Evolutionary conservation across 2,329 filamentous ascomycete species (phyloP).

Genomic region (Fusarium redolens): DNA sequence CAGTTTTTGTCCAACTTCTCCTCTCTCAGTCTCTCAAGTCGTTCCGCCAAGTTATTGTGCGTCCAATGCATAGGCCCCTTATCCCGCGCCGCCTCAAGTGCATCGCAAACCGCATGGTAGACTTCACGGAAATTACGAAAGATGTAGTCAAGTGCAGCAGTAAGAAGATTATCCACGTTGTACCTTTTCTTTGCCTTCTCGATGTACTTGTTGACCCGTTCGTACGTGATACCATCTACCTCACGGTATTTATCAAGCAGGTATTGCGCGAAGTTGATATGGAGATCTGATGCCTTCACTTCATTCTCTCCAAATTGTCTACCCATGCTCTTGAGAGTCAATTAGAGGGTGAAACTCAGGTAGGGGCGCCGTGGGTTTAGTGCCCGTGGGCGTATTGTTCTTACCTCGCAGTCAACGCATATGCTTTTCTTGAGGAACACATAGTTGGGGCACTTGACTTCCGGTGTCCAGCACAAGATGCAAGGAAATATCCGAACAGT

Average conservation of each 20-base stretch:
- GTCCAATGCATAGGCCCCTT: conserved; percentile 36
- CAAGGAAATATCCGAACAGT: conserved; percentile 37
- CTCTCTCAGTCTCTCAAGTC: conserved; percentile 31
- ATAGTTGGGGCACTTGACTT: conserved; percentile 42
- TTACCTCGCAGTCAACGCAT: conserved; percentile 42
- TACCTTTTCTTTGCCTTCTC: conserved; percentile 26
- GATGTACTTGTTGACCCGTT: conserved; percentile 37
- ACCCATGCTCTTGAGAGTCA: conserved; percentile 9
- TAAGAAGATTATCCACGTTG: conserved; percentile 39
- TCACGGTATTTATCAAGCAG: conserved; percentile 41
- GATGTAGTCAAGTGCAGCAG: conserved; percentile 36
- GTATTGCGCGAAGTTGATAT: conserved; percentile 42
- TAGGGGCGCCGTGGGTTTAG: background rate
- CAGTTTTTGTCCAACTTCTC: conserved; percentile 14
- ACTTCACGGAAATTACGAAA: conserved; percentile 38
- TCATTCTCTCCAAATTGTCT: conserved; percentile 28
- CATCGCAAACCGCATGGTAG: conserved; percentile 35
- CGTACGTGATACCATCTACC: conserved; percentile 38
- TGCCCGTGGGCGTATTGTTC: background rate
- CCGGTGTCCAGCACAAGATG: conserved; percentile 38
- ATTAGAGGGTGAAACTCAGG: conserved; percentile 8
- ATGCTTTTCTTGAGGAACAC: conserved; percentile 41
- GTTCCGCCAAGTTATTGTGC: conserved; percentile 30
- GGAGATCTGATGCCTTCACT: conserved; percentile 34
- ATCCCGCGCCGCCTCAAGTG: conserved; percentile 34